These are phyloP conservation scores for Tricholoma saponaceum DNA, from an alignment of 768 basidiomycete species.

Conservation along the genomic window DNA sequence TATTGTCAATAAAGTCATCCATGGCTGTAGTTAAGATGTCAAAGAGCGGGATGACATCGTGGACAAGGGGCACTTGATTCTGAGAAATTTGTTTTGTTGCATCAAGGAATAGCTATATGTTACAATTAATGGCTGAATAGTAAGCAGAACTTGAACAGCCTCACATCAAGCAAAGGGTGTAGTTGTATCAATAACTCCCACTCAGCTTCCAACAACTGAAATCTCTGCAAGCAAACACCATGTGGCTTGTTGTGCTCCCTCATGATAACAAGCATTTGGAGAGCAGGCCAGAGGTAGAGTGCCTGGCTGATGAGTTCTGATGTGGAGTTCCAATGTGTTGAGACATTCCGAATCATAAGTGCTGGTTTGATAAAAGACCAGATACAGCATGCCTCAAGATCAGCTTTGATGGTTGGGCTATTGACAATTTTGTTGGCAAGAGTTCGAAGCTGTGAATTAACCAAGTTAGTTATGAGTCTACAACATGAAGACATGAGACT, in stretches of 20 bases:
- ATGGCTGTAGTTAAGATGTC: slow-evolving; percentile 13
- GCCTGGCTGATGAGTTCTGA: slow-evolving; percentile 12
- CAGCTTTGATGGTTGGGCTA: slow-evolving; percentile 11
- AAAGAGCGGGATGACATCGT: slow-evolving; percentile 20
- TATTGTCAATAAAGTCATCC: slow-evolving; percentile 8
- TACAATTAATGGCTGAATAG: neutral
- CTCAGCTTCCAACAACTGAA: slow-evolving; percentile 12
- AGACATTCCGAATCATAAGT: slow-evolving; percentile 11
- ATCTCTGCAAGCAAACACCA: slow-evolving; percentile 13
- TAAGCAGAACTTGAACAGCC: neutral
- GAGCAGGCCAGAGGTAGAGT: slow-evolving; percentile 9
- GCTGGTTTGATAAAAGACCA: slow-evolving; percentile 4
- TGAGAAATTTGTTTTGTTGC: slow-evolving; percentile 12
- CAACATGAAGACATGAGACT: slow-evolving; percentile 1
- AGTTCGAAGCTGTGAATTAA: slow-evolving; percentile 11
- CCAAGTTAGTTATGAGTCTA: neutral
- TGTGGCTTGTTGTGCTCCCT: slow-evolving; percentile 14
- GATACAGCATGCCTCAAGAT: slow-evolving; percentile 10
- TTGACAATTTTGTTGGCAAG: slow-evolving; percentile 19
- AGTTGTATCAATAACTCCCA: slow-evolving; percentile 18
- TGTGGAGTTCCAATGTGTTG: slow-evolving; percentile 22
- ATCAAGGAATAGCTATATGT: slow-evolving; percentile 2
- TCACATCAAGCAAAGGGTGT: slow-evolving; percentile 12
- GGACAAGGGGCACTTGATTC: slow-evolving; percentile 11
- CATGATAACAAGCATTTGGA: slow-evolving; percentile 14